Percentiles rank a stretch among this genome's conserved stretches.
Evolutionary conservation across 164 flowering plant species (phyloP).

Genomic region (Vitis cinerea): DNA sequence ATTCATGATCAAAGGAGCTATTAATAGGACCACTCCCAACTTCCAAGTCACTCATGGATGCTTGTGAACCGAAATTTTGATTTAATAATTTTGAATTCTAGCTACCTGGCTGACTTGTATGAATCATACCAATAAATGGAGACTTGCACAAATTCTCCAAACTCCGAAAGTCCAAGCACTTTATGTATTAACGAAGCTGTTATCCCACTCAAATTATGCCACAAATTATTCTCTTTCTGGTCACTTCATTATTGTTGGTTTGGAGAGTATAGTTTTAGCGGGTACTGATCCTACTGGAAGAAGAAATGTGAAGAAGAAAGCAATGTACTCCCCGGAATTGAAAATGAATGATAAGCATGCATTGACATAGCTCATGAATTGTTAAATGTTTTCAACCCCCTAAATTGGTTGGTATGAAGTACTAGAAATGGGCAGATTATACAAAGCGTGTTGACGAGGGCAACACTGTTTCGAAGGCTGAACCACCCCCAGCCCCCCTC

Average conservation of each 20-base stretch:
- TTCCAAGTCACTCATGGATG: not conserved
- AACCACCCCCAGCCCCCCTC: too few species aligned
- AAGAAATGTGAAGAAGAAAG: not conserved
- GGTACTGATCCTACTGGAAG: not conserved
- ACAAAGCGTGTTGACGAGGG: not conserved
- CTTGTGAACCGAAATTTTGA: not conserved
- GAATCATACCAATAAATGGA: not conserved
- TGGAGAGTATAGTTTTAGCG: not conserved
- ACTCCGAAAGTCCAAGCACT: not conserved
- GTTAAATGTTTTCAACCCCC: not conserved
- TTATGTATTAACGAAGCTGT: not conserved
- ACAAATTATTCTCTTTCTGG: not conserved
- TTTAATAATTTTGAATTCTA: not conserved
- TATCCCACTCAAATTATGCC: not conserved
- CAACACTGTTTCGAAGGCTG: not conserved
- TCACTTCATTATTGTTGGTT: not conserved
- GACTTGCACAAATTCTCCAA: not conserved
- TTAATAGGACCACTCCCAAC: conserved; percentile 2
- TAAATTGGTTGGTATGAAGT: too few species aligned
- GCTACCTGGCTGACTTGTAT: not conserved
- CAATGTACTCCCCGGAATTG: not conserved
- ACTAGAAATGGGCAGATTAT: not conserved
- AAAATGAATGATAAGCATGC: not conserved
- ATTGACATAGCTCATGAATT: not conserved
- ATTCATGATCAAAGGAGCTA: not conserved